Evolutionary conservation across 805 yeast genomes (phyloP), one percentile per base, ranked within the genome.

Genomic region (Wickerhamiella bombiphila): DNA sequence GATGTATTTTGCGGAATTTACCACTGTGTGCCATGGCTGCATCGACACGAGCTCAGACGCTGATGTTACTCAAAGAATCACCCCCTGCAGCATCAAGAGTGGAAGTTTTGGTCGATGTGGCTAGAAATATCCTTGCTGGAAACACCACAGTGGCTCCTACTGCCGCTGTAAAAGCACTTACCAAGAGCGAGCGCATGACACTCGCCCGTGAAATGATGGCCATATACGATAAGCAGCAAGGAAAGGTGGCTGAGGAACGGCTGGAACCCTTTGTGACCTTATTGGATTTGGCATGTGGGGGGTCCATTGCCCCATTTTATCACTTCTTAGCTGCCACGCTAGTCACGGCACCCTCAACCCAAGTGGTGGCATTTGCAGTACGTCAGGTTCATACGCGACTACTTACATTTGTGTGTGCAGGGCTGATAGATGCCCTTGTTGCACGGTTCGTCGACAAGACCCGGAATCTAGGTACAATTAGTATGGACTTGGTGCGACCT

Each of bases 1-100:
- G 49, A 64, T 50, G 57, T 50, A 41, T 66, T 66, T 31, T 94
- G 70, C 29, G 37, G 11, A 53, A 55, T 34, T 38, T 60, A 21
- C 61, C 61, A 4, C 34, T 55, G 9, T 34, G 37, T 9, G 24
- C 22, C 19, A 36, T 52, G 39, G 32, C 42, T 6, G 41, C 46
- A 2, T 33, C 35, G 13, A 26, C 41, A 21, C 38, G 37, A 17
- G 32, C 48, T 11, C 52, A 49, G 32, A 40, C 22, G 3, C 45
- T 45, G 43, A 32, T 47, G 29, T 36, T 49, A 15, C 35, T 30
- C 11, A 35, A 37, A 4, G 37, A 38, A 2, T 35, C 41, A 8
- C 16, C 9, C 17, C 29, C 31, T 7, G 13, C 21, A 7, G 22
- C 11, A 7, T 5, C 5, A 5, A 5, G 13, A 5, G 33, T 16